Percentiles rank a stretch among this genome's conserved stretches.
These are phyloP conservation scores for Pythium aristosporum DNA, from an alignment of 352 stramenopile species.

Conservation along the genomic window DNA sequence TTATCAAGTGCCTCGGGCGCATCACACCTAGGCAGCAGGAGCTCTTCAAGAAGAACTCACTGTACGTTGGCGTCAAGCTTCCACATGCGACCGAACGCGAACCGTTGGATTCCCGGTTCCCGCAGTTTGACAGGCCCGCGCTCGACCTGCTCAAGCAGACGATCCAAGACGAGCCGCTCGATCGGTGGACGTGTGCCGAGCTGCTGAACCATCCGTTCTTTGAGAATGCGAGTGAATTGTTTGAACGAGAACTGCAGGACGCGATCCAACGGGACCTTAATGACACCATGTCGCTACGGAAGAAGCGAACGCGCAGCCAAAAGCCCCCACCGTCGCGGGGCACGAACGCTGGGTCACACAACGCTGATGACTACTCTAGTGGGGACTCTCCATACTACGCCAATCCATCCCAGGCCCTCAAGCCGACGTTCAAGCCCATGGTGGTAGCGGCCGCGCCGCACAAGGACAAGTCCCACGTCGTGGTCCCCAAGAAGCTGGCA, in stretches of 20 bases:
- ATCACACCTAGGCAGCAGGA: conserved; percentile 78
- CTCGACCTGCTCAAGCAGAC: conserved; percentile 75
- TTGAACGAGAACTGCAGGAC: conserved; percentile 67
- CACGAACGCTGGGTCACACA: not conserved
- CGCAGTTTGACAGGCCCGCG: conserved; percentile 57
- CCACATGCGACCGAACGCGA: conserved; percentile 57
- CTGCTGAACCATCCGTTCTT: conserved; percentile 78
- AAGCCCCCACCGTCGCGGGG: conserved; percentile 39
- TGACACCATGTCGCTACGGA: conserved; percentile 54
- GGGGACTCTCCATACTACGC: conserved; percentile 6
- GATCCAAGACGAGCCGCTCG: conserved; percentile 73
- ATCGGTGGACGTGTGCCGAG: conserved; percentile 79
- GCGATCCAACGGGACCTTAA: conserved; percentile 66
- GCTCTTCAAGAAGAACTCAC: conserved; percentile 78
- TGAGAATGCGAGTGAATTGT: conserved; percentile 46
- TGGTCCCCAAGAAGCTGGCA: conserved; percentile 25
- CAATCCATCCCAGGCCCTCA: conserved; percentile 7
- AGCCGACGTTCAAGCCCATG: conserved; percentile 20
- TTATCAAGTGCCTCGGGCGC: conserved; percentile 72
- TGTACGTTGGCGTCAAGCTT: conserved; percentile 81
- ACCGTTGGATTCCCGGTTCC: conserved; percentile 59
- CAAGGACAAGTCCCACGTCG: conserved; percentile 21
- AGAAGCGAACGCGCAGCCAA: conserved; percentile 54
- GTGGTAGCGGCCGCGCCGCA: not conserved
- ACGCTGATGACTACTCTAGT: not conserved